These are phyloP conservation scores for Wickerhamiella lipophila DNA, from an alignment of 805 yeast species.

Conservation along the genomic window DNA sequence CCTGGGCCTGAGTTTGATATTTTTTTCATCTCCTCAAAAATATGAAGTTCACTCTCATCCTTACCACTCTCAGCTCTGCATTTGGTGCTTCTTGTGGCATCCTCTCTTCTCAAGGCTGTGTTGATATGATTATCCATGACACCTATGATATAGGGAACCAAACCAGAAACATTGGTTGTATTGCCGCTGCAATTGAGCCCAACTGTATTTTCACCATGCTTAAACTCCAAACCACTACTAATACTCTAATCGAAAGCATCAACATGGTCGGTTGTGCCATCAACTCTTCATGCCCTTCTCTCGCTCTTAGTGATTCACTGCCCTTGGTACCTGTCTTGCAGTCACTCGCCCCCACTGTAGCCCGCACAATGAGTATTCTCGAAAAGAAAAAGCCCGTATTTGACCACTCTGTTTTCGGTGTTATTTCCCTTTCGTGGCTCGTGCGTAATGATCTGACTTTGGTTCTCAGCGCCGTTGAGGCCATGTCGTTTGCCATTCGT, in stretches of 20 bases:
- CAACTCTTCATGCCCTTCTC: constrained; percentile 2
- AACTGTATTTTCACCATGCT: constrained; percentile 9
- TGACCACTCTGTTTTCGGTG: constrained; percentile 20
- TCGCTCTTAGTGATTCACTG: not conserved
- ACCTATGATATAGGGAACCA: constrained; percentile 7
- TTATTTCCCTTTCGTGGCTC: constrained; percentile 8
- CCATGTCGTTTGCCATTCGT: not conserved
- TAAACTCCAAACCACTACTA: constrained; percentile 7
- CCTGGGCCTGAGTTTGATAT: no score
- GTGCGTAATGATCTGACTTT: constrained; percentile 33
- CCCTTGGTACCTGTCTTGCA: constrained; percentile 7
- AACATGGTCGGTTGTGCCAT: constrained; percentile 1
- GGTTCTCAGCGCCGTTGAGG: constrained; percentile 22
- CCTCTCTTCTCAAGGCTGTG: not conserved
- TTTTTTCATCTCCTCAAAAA: not conserved
- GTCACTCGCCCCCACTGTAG: constrained; percentile 3
- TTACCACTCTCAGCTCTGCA: not conserved
- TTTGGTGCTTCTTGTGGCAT: constrained; percentile 6
- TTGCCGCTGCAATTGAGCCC: constrained; percentile 7
- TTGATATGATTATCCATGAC: constrained; percentile 4
- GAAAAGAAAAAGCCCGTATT: constrained; percentile 16
- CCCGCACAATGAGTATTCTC: constrained; percentile 3
- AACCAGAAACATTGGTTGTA: constrained; percentile 6
- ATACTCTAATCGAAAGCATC: not conserved
- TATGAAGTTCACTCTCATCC: not conserved